Evolutionary conservation across 1,284 basidiomycete species (phyloP).

Genomic region (Tilletia setariae): DNA sequence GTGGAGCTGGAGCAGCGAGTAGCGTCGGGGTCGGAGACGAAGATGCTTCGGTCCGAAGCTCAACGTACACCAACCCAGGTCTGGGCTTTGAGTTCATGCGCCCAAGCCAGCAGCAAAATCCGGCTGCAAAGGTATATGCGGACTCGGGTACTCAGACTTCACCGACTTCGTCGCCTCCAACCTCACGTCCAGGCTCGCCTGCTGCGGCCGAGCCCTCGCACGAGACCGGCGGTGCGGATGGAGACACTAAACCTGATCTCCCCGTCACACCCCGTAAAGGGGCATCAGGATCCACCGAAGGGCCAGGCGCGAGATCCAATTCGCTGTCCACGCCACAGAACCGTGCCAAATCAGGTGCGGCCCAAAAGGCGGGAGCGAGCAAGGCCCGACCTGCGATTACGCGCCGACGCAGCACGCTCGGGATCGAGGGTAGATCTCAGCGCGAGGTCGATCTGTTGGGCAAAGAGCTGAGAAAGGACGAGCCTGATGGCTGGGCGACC

Average conservation of each 20-base stretch:
- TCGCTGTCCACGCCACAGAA: not conserved
- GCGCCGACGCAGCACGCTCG: not conserved
- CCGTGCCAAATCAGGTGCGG: not conserved
- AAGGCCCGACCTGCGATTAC: not conserved
- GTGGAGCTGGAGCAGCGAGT: not conserved
- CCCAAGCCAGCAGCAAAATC: slow-evolving; percentile 15
- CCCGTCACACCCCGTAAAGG: slow-evolving; percentile 49
- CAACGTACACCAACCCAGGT: slow-evolving; percentile 15
- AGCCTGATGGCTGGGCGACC: slow-evolving; percentile 29
- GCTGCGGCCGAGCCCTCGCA: slow-evolving; percentile 36
- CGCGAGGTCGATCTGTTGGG: slow-evolving; percentile 21
- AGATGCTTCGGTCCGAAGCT: not conserved
- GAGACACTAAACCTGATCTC: slow-evolving; percentile 54
- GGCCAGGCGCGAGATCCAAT: not conserved
- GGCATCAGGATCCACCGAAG: slow-evolving; percentile 24
- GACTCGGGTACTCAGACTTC: slow-evolving; percentile 40
- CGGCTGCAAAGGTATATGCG: slow-evolving; percentile 22
- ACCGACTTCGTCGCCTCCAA: slow-evolving; percentile 71
- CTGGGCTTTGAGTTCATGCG: slow-evolving; percentile 5
- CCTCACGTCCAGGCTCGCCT: slow-evolving; percentile 66
- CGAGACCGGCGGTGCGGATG: slow-evolving; percentile 2
- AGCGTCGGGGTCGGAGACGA: slow-evolving; percentile 13
- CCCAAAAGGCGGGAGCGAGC: slow-evolving; percentile 15
- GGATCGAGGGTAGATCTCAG: slow-evolving; percentile 9
- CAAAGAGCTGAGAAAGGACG: slow-evolving; percentile 26